These are phyloP conservation scores for Chaetomium tenue DNA, from an alignment of 495 filamentous ascomycete species.

Conservation along the genomic window DNA sequence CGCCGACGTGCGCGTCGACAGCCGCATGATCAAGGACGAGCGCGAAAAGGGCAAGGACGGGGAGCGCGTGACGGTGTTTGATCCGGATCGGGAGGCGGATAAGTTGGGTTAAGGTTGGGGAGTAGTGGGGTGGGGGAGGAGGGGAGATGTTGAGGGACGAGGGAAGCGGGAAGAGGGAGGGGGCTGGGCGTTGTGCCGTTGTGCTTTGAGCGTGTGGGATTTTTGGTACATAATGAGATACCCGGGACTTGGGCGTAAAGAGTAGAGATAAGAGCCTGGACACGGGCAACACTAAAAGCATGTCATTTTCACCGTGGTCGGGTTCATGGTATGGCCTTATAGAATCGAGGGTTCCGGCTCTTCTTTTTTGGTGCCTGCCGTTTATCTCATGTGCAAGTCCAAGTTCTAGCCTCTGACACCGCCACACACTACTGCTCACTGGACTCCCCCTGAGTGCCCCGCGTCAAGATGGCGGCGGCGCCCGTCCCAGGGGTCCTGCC, in stretches of 20 bases:
- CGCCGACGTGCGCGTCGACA: conserved; percentile 80
- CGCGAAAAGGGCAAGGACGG: conserved; percentile 56
- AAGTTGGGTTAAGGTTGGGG: conserved; percentile 61
- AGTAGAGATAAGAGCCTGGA: background rate
- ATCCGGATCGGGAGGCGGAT: conserved; percentile 67
- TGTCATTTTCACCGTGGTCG: conserved; percentile 1
- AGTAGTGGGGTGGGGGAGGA: background rate
- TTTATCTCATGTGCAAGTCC: conserved; percentile 14
- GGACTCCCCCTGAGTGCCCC: conserved; percentile 53
- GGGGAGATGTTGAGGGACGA: too few species aligned
- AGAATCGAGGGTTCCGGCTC: conserved; percentile 10
- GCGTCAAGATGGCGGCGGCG: conserved; percentile 72
- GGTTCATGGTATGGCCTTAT: conserved; percentile 18
- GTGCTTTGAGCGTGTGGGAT: conserved; percentile 9
- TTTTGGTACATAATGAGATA: conserved; percentile 4
- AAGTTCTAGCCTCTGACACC: background rate
- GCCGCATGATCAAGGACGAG: conserved; percentile 91
- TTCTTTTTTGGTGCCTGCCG: background rate
- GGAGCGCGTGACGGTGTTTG: conserved; percentile 63
- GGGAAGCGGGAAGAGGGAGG: too few species aligned
- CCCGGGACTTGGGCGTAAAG: conserved; percentile 1
- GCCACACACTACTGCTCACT: conserved; percentile 30
- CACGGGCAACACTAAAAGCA: background rate
- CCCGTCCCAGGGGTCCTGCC: conserved; percentile 73
- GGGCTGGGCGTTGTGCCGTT: too few species aligned